Evolutionary conservation across 2,329 filamentous ascomycete species (phyloP).

Genomic region (Phyllosticta ampelicida): DNA sequence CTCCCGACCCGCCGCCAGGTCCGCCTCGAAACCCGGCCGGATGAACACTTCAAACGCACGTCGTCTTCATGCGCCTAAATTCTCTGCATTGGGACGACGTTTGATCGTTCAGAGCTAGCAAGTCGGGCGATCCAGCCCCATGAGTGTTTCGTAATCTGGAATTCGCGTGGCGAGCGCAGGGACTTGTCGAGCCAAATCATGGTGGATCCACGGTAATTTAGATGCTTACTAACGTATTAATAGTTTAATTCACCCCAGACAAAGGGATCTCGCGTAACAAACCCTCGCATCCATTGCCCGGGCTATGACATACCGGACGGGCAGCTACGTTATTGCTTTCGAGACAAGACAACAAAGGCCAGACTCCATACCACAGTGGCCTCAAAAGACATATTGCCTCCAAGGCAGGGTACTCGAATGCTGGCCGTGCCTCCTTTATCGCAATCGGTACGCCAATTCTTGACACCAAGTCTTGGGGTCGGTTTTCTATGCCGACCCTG

Average conservation of each 20-base stretch:
- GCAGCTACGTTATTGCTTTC: neutral
- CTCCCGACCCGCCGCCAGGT: neutral
- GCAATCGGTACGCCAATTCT: neutral
- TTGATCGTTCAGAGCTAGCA: neutral
- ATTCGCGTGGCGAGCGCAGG: neutral
- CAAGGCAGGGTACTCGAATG: too few relatives aligned
- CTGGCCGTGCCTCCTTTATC: too few relatives aligned
- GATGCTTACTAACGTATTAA: neutral
- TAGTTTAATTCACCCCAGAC: neutral
- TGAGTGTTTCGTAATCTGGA: neutral
- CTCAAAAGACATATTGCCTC: too few relatives aligned
- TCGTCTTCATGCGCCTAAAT: neutral
- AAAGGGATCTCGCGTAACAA: neutral
- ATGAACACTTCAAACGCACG: neutral
- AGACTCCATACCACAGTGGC: neutral
- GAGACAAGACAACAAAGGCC: neutral
- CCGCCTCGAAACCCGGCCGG: neutral
- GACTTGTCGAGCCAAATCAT: neutral
- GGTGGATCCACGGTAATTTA: neutral
- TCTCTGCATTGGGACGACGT: neutral
- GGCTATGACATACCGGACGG: neutral
- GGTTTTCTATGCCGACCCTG: conserved; percentile 16
- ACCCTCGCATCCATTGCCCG: neutral
- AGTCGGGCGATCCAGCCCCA: neutral
- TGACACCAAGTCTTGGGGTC: neutral